These are phyloP conservation scores for Talaromyces thailandensis DNA, from an alignment of 495 filamentous ascomycete species.

Conservation along the genomic window DNA sequence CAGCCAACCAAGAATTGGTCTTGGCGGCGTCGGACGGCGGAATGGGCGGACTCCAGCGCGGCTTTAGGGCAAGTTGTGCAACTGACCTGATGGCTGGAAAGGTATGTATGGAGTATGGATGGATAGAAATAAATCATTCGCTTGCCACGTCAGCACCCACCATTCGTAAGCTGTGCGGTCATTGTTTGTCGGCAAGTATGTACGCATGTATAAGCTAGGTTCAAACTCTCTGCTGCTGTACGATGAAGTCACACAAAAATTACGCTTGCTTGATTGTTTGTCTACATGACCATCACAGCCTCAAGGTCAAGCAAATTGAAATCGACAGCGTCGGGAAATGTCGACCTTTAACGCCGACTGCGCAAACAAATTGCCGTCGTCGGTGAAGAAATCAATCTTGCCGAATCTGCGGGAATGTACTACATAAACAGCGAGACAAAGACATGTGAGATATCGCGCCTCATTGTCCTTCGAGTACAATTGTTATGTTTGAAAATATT, in stretches of 20 bases:
- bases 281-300: neutral
- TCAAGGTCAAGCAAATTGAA: neutral
- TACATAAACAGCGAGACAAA: neutral
- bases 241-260: neutral
- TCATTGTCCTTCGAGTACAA: neutral
- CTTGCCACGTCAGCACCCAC: neutral
- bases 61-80: neutral
- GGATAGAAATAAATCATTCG: neutral
- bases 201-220: too few species aligned
- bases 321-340: neutral
- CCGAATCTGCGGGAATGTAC: neutral
- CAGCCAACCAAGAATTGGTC: neutral
- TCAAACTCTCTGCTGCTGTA: neutral
- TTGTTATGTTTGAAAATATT: neutral
- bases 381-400: neutral
- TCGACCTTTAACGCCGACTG: neutral
- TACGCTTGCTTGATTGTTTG: neutral
- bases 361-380: neutral
- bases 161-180: neutral
- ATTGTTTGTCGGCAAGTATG: neutral
- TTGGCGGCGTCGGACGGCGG: conserved; percentile 5
- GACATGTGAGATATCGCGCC: neutral
- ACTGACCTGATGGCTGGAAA: neutral
- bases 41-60: neutral
- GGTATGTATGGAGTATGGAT: neutral